phyloP scores from a whole-genome alignment of 2,329 filamentous ascomycete genomes.

The Metarhizium brunneum region DNA sequence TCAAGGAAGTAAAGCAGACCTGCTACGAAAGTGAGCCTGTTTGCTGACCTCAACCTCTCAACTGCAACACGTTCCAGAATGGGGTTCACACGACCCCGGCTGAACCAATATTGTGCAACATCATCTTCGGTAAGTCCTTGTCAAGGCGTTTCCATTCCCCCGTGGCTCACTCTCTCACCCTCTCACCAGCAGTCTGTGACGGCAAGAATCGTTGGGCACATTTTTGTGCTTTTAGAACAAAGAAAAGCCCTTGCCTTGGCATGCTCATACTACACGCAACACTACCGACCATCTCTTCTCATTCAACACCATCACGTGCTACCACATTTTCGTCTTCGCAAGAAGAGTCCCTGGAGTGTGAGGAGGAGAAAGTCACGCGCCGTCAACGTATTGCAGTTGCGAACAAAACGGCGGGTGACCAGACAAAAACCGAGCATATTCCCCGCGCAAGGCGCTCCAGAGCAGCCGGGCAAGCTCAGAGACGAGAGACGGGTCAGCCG shows the following conservation, averaged over 20 bases:
- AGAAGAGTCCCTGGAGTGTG: constrained; percentile 46
- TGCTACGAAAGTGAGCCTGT: constrained; percentile 59
- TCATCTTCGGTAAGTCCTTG: constrained; percentile 55
- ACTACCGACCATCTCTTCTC: not conserved
- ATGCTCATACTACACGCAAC: not conserved
- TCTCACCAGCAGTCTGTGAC: not conserved
- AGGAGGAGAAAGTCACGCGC: constrained; percentile 49
- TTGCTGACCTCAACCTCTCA: constrained; percentile 46
- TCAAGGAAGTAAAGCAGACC: constrained; percentile 60
- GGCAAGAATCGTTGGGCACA: not conserved
- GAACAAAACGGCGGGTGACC: constrained; percentile 53
- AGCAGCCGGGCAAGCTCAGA: constrained; percentile 44
- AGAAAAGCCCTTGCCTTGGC: not conserved
- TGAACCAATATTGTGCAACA: constrained; percentile 66
- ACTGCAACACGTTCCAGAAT: constrained; percentile 77
- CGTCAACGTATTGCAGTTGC: constrained; percentile 43
- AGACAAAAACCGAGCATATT: constrained; percentile 51
- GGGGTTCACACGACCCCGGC: constrained; percentile 74
- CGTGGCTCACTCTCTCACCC: not conserved
- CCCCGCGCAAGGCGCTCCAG: constrained; percentile 44
- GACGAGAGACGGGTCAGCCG: constrained; percentile 32
- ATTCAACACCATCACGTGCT: not conserved
- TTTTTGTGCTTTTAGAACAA: not conserved
- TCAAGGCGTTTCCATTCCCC: not conserved
- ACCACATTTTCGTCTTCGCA: not conserved